Conservation (phyloP, 331 rosid species). For the Quercus tomentella region DNA sequence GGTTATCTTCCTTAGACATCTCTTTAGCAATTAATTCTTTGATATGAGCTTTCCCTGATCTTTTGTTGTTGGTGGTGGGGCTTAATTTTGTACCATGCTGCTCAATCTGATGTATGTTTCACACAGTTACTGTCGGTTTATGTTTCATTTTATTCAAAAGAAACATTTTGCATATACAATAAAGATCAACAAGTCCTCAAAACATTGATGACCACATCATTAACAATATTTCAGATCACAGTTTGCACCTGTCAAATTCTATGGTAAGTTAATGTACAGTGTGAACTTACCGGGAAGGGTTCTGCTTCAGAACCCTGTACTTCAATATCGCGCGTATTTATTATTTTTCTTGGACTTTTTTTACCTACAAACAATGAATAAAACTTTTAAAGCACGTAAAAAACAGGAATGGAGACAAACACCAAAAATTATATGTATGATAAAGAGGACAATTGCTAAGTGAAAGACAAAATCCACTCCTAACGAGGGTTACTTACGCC, state of each 20-base stretch:
- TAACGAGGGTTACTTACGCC: not conserved
- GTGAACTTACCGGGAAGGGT: constrained; percentile 38
- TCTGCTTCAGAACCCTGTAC: constrained; percentile 40
- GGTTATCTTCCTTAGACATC: constrained; percentile 24
- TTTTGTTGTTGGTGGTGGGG: constrained; percentile 21
- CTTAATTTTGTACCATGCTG: constrained; percentile 23
- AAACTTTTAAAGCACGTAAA: not conserved
- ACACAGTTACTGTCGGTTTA: constrained; percentile 15
- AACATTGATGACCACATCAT: no score
- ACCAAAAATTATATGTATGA: not conserved
- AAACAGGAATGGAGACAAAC: not conserved
- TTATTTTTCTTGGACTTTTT: constrained; percentile 22
- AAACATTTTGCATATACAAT: no score
- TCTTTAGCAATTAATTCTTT: constrained; percentile 18
- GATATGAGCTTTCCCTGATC: constrained; percentile 14
- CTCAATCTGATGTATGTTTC: constrained; percentile 29
- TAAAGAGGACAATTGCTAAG: not conserved
- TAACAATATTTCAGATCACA: not conserved
- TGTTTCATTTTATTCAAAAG: not conserved
- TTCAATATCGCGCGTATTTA: constrained; percentile 17
- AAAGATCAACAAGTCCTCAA: no score
- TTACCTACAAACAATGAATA: constrained; percentile 40
- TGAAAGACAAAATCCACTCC: not conserved
- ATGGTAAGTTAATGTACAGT: not conserved
- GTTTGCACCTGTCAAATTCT: not conserved